Evolutionary conservation across 2,329 filamentous ascomycete species (phyloP).

Genomic region (Calonectria honghensis): DNA sequence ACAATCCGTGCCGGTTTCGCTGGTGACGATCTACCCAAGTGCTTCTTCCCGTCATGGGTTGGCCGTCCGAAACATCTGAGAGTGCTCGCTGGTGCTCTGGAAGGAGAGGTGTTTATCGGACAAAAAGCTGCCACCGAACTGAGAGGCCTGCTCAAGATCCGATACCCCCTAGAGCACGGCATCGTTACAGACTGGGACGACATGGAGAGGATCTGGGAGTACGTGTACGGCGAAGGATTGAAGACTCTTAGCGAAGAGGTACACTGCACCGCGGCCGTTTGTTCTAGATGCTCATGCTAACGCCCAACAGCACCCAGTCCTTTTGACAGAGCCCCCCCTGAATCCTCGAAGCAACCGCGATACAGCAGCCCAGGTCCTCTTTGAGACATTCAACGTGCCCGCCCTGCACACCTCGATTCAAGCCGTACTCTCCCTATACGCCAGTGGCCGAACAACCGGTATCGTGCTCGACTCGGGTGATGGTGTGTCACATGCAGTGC

Average conservation of each 20-base stretch:
- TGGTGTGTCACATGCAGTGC: slow-evolving; percentile 96
- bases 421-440: slow-evolving; percentile 96
- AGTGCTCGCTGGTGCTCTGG: slow-evolving; percentile 95
- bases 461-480: slow-evolving; percentile 97
- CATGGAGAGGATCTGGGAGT: slow-evolving; percentile 99
- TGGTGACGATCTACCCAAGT: slow-evolving; percentile 95
- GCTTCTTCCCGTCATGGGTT: slow-evolving; percentile 97
- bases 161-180: slow-evolving; percentile 96
- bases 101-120: slow-evolving; percentile 98
- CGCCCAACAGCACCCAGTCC: slow-evolving; percentile 85
- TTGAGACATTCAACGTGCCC: slow-evolving; percentile 99
- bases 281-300: slow-evolving; percentile 44
- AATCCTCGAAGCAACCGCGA: slow-evolving; percentile 98
- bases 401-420: slow-evolving; percentile 98
- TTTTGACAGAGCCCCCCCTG: slow-evolving; percentile 95
- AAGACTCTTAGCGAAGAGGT: slow-evolving; percentile 99
- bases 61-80: slow-evolving; percentile 96
- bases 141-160: slow-evolving; percentile 94
- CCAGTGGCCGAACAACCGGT: slow-evolving; percentile 95
- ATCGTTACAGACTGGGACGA: slow-evolving; percentile 99
- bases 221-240: slow-evolving; percentile 95
- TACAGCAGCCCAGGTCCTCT: slow-evolving; percentile 96
- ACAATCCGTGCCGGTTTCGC: slow-evolving; percentile 98
- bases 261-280: slow-evolving; percentile 32
- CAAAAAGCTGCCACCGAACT: slow-evolving; percentile 91